Conservation (phyloP, 1,139 yeast species). For the Diutina sp. region DNA sequence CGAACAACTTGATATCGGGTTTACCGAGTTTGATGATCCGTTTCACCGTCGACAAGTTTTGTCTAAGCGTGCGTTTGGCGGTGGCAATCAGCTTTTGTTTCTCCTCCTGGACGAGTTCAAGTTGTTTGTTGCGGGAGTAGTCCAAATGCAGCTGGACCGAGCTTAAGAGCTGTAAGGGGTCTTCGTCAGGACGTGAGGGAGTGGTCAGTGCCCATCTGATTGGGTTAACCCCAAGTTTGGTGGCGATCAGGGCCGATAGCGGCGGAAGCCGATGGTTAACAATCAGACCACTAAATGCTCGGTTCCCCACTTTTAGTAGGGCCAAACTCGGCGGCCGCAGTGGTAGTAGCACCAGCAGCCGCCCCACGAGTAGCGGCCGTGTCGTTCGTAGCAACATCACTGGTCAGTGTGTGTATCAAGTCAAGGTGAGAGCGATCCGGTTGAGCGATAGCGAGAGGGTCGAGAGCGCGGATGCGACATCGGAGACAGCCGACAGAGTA, state of each 20-base stretch:
- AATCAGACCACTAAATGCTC: too few species aligned
- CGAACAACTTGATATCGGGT: conserved; percentile 26
- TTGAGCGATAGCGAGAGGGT: neutral
- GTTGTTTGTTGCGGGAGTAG: conserved; percentile 7
- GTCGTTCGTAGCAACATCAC: neutral
- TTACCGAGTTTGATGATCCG: conserved; percentile 27
- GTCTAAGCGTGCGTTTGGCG: conserved; percentile 14
- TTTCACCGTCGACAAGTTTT: conserved; percentile 23
- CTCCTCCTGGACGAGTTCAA: conserved; percentile 19
- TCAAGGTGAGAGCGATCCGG: neutral
- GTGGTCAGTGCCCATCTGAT: neutral
- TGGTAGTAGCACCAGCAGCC: neutral
- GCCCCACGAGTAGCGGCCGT: neutral
- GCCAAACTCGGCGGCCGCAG: neutral
- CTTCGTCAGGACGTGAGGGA: neutral
- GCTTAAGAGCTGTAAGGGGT: neutral
- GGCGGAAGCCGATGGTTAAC: neutral
- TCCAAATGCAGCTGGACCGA: conserved; percentile 5
- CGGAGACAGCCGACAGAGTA: neutral
- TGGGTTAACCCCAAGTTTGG: neutral
- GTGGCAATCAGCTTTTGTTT: conserved; percentile 16
- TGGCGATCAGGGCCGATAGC: neutral
- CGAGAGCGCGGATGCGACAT: neutral
- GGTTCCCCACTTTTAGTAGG: too few species aligned
- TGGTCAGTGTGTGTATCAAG: too few species aligned